Evolutionary conservation across 2,329 filamentous ascomycete species (phyloP).

Genomic region (Apiospora hydei): DNA sequence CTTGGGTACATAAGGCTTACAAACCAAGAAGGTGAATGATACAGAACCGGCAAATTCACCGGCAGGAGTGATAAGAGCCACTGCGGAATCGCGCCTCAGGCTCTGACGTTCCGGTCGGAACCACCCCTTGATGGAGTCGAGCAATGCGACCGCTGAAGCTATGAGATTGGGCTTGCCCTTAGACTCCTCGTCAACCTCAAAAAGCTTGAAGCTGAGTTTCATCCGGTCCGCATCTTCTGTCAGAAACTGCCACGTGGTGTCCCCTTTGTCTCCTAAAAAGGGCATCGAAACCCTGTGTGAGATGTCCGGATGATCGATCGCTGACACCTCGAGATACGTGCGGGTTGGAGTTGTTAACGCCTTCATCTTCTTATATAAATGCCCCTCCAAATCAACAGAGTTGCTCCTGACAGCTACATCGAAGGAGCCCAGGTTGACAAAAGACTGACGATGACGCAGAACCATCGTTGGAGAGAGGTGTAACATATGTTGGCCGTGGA

Average conservation of each 20-base stretch:
- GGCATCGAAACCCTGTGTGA: conserved; percentile 24
- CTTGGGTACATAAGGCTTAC: conserved; percentile 19
- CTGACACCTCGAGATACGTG: conserved; percentile 1
- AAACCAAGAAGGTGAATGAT: conserved; percentile 27
- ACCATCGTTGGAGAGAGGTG: background rate
- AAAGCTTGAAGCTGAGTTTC: conserved; percentile 27
- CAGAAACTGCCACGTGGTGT: conserved; percentile 25
- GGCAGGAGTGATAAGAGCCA: conserved; percentile 20
- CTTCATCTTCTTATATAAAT: background rate
- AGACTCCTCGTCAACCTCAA: background rate
- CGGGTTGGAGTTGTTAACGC: background rate
- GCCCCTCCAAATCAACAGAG: conserved; percentile 6
- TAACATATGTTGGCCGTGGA: background rate
- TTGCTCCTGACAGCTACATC: background rate
- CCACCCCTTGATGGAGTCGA: conserved; percentile 25
- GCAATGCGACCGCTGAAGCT: conserved; percentile 17
- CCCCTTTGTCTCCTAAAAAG: conserved; percentile 22
- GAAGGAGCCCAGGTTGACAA: conserved; percentile 28
- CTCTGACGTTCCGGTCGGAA: conserved; percentile 29
- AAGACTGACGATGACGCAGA: conserved; percentile 18
- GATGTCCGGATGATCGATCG: background rate
- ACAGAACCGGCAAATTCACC: conserved; percentile 24
- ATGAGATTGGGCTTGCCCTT: background rate
- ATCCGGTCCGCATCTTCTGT: conserved; percentile 17
- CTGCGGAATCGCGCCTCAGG: conserved; percentile 25